Evolutionary conservation across 2,329 filamentous ascomycete genomes (phyloP), one percentile per base, ranked within the genome.

Genomic region (Pyricularia sp.): DNA sequence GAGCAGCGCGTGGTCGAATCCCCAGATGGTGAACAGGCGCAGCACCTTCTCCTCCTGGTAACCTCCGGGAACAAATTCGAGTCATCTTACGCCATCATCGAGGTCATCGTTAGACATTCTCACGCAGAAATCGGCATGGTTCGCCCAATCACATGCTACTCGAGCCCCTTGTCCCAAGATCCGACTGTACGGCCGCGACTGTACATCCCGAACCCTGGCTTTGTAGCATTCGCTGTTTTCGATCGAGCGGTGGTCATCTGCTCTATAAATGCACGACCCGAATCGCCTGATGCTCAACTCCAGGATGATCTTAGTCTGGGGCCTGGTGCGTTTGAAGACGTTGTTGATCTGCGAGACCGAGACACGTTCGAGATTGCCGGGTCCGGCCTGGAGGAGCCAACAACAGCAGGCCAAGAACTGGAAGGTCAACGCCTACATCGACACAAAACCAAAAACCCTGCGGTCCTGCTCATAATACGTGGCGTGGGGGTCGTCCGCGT

Each of bases 201-300:
- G 22, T 87, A 93, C 67, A 80, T 97, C 19, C 92, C 94, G 5
- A 84, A 84, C 63, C 89, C 91, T 19, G 87, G 86, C 10, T 83
- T 94, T 55, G 89, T 93, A 28, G 92, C 91, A 7, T 96, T 93
- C 72, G 76, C 94, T 53, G 81, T 93, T 1, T 92, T 97, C 69
- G 88, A 89, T 65, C 85, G 88, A 68, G 90, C 91, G 4, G 82
- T 94, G 30, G 84, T 94, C 24, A 77, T 97, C 30, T 82, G 89
- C 8, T 96, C 92, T 0, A 82, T 96, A 62, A 82, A 83, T 2
- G 82, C 82, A 62, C 79, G 83, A 1, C 84, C 86, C 16, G 86
- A 90, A 59, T 88, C 87, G 2, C 90, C 91, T 8, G 89, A 92
- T 63, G 84, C 85, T 1, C 92, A 96, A 72, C 80, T 96, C 3